Percentiles rank a stretch among this genome's conserved stretches.
Evolutionary conservation across 176 grass and related monocot genomes (phyloP).

Genomic region (Carex pumila): DNA sequence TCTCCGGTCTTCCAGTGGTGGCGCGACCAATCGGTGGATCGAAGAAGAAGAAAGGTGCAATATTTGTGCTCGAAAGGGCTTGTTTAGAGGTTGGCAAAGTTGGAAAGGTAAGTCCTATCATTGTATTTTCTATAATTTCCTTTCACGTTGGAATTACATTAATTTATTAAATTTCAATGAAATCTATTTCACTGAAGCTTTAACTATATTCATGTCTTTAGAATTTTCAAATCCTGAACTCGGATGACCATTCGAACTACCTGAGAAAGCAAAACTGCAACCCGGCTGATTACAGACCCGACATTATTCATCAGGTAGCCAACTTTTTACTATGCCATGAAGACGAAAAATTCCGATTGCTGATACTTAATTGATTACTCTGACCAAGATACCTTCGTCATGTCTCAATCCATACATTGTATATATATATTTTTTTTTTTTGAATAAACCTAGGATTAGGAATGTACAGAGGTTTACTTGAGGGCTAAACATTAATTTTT

Average conservation of each 20-base stretch:
- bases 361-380: neutral
- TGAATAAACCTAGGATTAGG: neutral
- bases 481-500: neutral
- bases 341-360: neutral
- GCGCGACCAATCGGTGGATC: conserved; percentile 32
- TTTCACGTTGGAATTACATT: neutral
- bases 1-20: conserved; percentile 40
- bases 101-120: conserved; percentile 50
- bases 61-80: conserved; percentile 85
- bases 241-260: conserved; percentile 88
- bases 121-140: neutral
- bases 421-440: too few species aligned
- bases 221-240: conserved; percentile 92
- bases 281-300: conserved; percentile 90
- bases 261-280: conserved; percentile 75
- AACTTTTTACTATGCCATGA: neutral
- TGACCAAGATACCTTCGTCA: neutral
- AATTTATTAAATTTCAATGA: neutral
- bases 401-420: neutral
- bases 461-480: neutral
- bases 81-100: conserved; percentile 96
- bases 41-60: conserved; percentile 48
- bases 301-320: conserved; percentile 93
- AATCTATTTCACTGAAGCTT: neutral
- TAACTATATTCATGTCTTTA: conserved; percentile 22